Evolutionary conservation across 495 filamentous ascomycete genomes (phyloP), one percentile per base, ranked within the genome.

Genomic region (Acidomyces sp.): DNA sequence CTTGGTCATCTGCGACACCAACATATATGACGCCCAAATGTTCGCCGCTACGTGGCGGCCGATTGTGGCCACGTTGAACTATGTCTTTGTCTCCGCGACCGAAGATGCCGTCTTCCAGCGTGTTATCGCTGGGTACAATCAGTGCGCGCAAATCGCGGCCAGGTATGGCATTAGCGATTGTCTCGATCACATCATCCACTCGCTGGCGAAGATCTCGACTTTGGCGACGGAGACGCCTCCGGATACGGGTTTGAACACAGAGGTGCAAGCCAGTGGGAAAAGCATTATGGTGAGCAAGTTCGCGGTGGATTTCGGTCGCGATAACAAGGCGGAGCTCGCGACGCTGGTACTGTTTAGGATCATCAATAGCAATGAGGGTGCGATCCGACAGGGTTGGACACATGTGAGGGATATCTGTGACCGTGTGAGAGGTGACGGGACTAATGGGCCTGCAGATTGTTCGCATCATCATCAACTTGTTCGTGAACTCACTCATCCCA

Each of bases 231-330:
- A 78, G 34, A 64, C 61, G 6, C 72, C 80, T 1, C 80, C 83
- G 20, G 92, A 81, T 55, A 96, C 88, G 13, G 56, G 77, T 9
- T 71, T 99, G 15, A 99, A 99, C 54, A 99, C 92, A 0, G 87
- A 96, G 63, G 82, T 99, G 9, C 87, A 96, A 56, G 85, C 77
- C 30, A 44, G 46, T 33, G 85, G 78, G 0, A 77, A 85, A 51
- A 93, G 80, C 51, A 85, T 99, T 20, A 99, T 99, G 90, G 90
- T 99, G 52, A 96, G 90, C 57, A 88, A 99, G 66, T 70, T 94
- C 39, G 90, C 90, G 38, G 90, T 99, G 48, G 87, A 87, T 55
- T 93, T 99, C 62, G 90, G 90, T 18, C 70, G 88, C 42, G 88
- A 99, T 54, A 85, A 87, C 57, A 79, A 85, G 54, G 88, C 87